Evolutionary conservation across 176 grass and related monocot species (phyloP).

Genomic region (Triticum dicoccoides): DNA sequence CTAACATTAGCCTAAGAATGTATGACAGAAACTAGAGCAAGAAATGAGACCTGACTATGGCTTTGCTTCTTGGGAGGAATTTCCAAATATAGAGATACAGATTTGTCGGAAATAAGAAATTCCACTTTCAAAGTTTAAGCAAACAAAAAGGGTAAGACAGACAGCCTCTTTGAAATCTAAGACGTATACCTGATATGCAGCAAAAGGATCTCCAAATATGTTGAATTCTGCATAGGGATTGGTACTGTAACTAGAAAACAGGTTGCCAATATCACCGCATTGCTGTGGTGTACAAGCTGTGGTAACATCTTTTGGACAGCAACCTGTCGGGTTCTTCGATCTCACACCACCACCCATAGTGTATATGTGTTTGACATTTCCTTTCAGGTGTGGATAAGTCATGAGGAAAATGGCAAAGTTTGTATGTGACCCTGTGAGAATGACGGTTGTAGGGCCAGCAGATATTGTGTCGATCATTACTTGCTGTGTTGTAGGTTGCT

Average conservation of each 20-base stretch:
- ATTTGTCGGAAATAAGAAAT: conserved; percentile 3
- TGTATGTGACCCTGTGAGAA: conserved; percentile 67
- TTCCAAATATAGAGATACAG: background rate
- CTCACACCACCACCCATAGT: conserved; percentile 88
- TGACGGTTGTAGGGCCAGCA: conserved; percentile 56
- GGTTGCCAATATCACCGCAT: conserved; percentile 77
- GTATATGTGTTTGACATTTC: conserved; percentile 86
- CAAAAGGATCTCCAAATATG: conserved; percentile 87
- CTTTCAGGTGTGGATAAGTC: conserved; percentile 65
- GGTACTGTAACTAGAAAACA: conserved; percentile 64
- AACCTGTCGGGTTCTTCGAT: conserved; percentile 76
- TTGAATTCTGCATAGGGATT: conserved; percentile 90
- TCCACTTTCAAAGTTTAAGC: background rate
- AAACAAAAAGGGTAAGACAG: background rate
- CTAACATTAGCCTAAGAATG: background rate
- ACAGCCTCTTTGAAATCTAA: background rate
- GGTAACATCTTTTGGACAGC: conserved; percentile 47
- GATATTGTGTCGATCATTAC: conserved; percentile 74
- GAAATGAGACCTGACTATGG: background rate
- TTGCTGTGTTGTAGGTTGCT: conserved; percentile 63
- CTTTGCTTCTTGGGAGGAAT: background rate
- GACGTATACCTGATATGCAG: conserved; percentile 73
- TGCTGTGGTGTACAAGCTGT: conserved; percentile 52
- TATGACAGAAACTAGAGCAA: background rate
- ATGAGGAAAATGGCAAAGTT: conserved; percentile 83